Evolutionary conservation across 2,329 filamentous ascomycete species (phyloP).

Genomic region (Calonectria naviculata): DNA sequence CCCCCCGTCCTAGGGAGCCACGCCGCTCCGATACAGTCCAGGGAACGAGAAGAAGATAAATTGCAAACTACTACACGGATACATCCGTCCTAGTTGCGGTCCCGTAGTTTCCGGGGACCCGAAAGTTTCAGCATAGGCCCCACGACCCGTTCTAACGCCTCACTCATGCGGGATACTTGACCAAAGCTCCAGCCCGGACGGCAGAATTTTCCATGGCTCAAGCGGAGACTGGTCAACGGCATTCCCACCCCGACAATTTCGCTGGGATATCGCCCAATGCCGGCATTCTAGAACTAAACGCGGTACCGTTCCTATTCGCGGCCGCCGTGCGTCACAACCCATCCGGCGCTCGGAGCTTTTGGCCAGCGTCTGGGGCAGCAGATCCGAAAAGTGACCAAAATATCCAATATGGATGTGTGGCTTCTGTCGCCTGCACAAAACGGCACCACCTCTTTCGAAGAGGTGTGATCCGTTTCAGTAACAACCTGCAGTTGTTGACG

Average conservation of each 20-base stretch:
- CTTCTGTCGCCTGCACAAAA: conserved; percentile 6
- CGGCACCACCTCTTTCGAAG: conserved; percentile 4
- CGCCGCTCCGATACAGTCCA: background rate
- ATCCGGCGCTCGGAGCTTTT: conserved; percentile 1
- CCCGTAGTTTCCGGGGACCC: conserved; percentile 17
- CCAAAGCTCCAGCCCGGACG: background rate
- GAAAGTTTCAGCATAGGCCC: conserved; percentile 9
- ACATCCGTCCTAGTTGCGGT: conserved; percentile 1
- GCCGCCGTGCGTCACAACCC: background rate
- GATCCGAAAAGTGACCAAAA: conserved; percentile 7
- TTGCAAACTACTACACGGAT: conserved; percentile 5
- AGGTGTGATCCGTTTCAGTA: conserved; percentile 17
- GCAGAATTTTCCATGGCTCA: conserved; percentile 18
- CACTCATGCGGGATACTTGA: conserved; percentile 12
- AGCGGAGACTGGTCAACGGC: conserved; percentile 13
- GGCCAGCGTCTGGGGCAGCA: background rate
- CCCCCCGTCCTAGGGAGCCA: background rate
- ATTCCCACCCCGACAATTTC: conserved; percentile 35
- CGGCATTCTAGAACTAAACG: conserved; percentile 13
- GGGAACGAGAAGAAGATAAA: background rate
- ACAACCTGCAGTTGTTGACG: conserved; percentile 9
- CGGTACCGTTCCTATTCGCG: background rate
- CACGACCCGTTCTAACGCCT: conserved; percentile 11
- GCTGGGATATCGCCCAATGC: conserved; percentile 17
- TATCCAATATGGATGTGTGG: conserved; percentile 3